Conservation (phyloP, 371 early-diverging fungal genomes). For the Rhizopus microsporus region DNA sequence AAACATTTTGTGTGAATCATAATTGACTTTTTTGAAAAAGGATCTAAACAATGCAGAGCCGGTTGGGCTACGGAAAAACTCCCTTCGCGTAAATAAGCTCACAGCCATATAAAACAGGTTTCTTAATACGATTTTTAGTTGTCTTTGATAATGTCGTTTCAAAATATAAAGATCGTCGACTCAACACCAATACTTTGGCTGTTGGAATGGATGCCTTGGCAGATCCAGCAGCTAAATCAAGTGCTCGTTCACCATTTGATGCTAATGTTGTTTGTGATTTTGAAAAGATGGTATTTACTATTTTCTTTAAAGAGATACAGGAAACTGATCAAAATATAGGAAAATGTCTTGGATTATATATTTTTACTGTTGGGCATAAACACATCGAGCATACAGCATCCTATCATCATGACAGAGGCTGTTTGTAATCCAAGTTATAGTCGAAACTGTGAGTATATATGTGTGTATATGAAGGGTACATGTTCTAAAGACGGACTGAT, state of each 20-base stretch:
- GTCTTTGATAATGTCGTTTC: slow-evolving; percentile 82
- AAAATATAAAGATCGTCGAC: slow-evolving; percentile 78
- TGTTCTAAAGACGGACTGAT: slow-evolving; percentile 36
- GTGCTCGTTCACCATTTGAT: slow-evolving; percentile 79
- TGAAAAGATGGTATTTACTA: slow-evolving; percentile 60
- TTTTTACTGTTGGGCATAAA: slow-evolving; percentile 81
- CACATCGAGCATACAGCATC: slow-evolving; percentile 66
- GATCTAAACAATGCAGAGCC: slow-evolving; percentile 77
- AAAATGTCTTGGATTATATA: slow-evolving; percentile 82
- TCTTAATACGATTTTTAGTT: slow-evolving; percentile 42
- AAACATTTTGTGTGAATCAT: neutral
- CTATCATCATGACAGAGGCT: slow-evolving; percentile 86
- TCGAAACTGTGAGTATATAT: slow-evolving; percentile 59
- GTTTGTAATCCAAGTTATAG: slow-evolving; percentile 74
- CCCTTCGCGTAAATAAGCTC: slow-evolving; percentile 55
- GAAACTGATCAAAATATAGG: slow-evolving; percentile 42
- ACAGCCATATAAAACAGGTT: neutral
- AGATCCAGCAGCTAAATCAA: slow-evolving; percentile 70
- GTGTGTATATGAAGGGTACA: neutral
- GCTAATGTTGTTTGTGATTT: slow-evolving; percentile 65
- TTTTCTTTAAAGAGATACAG: neutral
- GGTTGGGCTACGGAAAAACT: slow-evolving; percentile 76
- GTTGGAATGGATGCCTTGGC: slow-evolving; percentile 80
- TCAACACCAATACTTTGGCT: slow-evolving; percentile 54
- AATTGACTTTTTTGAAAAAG: slow-evolving; percentile 29